Evolutionary conservation across 2,329 filamentous ascomycete genomes (phyloP), one percentile per base, ranked within the genome.

Genomic region (Aspergillus terreus): DNA sequence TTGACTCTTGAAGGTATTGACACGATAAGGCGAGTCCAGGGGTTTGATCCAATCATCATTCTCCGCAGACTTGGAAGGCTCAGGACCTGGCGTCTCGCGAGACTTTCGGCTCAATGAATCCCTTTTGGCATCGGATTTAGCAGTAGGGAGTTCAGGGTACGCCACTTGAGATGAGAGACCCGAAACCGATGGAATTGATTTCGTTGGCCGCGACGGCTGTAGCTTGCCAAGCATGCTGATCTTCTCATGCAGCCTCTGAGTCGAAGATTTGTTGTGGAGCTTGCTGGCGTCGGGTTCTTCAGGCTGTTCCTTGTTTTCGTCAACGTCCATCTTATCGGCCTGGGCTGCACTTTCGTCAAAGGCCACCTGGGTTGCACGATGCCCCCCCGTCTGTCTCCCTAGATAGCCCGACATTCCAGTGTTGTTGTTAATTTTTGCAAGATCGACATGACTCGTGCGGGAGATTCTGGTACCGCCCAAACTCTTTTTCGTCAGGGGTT

Each of bases 211-310:
- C 35, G 71, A 65, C 59, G 76, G 66, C 48, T 76, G 75, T 54
- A 80, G 73, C 70, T 85, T 77, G 33, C 81, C 81, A 36, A 87
- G 78, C 78, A 85, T 82, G 56, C 85, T 95, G 62, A 99, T 97
- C 62, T 92, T 90, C 63, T 97, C 92, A 58, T 96, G 91, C 14
- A 99, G 78, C 41, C 89, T 81, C 69, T 97, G 92, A 0, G 94
- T 96, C n/a, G 94, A 95, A 0, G 90, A 92, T 68, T 95, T 95
- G 71, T 85, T 90, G 64, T 92, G 86, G 2, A 80, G 70, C 59
- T 78, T 81, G 5, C 80, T 78, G 27, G 78, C 76, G 41, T 79
- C 79, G 1, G 72, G 69, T 14, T 77, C 72, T 7, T 83, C 79
- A 19, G 70, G 64, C 65, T n/a, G 76, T 67, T 53, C 81, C 71